These are phyloP conservation scores for Paramecium pentaurelia DNA, from an alignment of 73 alveolate species.

Conservation along the genomic window DNA sequence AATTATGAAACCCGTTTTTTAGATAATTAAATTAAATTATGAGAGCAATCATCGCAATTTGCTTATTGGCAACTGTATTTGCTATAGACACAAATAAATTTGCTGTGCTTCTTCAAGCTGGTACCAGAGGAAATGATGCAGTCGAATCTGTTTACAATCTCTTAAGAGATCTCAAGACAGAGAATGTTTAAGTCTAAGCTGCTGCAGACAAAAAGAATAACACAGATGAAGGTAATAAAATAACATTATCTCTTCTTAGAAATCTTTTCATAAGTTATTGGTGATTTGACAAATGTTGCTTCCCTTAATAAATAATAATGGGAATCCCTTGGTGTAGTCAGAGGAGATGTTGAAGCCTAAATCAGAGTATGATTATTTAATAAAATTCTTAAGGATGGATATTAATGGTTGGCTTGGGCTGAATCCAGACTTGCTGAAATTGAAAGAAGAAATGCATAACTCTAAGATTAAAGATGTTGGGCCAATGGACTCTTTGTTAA, in stretches of 20 bases:
- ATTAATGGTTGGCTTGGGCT: slow-evolving; percentile 41
- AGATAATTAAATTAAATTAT: neutral
- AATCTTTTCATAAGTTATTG: slow-evolving; percentile 12
- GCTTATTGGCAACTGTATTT: slow-evolving; percentile 41
- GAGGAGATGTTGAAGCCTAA: slow-evolving; percentile 45
- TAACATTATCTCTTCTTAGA: neutral
- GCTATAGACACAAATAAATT: slow-evolving; percentile 43
- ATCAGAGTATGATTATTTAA: neutral
- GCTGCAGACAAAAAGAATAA: slow-evolving; percentile 49
- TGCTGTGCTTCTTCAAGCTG: slow-evolving; percentile 41
- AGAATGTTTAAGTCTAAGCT: slow-evolving; percentile 45
- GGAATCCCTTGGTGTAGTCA: slow-evolving; percentile 19
- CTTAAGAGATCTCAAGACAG: slow-evolving; percentile 42
- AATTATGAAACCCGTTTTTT: slow-evolving; percentile 42
- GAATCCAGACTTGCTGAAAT: slow-evolving; percentile 49
- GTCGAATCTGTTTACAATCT: slow-evolving; percentile 50
- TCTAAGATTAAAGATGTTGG: slow-evolving; percentile 39
- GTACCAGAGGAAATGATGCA: slow-evolving; percentile 49
- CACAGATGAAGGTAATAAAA: slow-evolving; percentile 39
- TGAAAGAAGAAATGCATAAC: slow-evolving; percentile 4
- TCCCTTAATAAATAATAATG: slow-evolving; percentile 8
- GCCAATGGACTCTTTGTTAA: slow-evolving; percentile 37
- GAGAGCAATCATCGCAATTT: slow-evolving; percentile 32
- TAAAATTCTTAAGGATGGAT: neutral
- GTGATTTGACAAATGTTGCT: slow-evolving; percentile 50